Percentiles rank a stretch among this genome's conserved stretches.
These are phyloP conservation scores for Neonectria coccinea DNA, from an alignment of 2,329 filamentous ascomycete genomes.

Conservation along the genomic window DNA sequence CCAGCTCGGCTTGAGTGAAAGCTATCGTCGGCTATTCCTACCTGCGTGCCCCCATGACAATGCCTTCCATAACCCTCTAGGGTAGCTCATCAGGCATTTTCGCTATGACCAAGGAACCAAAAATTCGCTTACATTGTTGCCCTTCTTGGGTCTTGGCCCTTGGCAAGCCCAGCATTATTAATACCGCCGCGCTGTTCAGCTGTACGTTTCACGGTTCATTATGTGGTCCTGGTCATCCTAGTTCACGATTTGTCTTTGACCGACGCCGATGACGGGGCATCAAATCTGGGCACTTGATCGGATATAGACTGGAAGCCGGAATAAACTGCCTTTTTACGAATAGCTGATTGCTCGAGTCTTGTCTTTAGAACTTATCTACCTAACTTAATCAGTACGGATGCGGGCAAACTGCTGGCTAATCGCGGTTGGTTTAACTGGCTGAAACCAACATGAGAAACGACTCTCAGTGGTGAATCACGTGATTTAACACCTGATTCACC, in stretches of 20 bases:
- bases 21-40: slow-evolving; percentile 34
- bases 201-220: slow-evolving; percentile 30
- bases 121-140: slow-evolving; percentile 19
- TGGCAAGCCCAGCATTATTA: slow-evolving; percentile 30
- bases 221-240: slow-evolving; percentile 26
- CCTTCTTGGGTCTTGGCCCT: slow-evolving; percentile 25
- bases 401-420: background rate
- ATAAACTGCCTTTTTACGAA: background rate
- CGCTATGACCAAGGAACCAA: background rate
- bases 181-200: slow-evolving; percentile 27
- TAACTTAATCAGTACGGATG: too few relatives aligned
- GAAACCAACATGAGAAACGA: background rate
- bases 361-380: background rate
- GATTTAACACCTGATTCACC: background rate
- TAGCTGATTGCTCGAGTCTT: background rate
- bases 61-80: slow-evolving; percentile 5
- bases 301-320: background rate
- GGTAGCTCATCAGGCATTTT: slow-evolving; percentile 5
- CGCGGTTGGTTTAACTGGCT: too few relatives aligned
- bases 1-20: slow-evolving; percentile 30
- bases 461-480: background rate
- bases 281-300: background rate
- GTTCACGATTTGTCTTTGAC: slow-evolving; percentile 14
- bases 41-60: slow-evolving; percentile 17
- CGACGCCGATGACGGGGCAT: slow-evolving; percentile 16